Evolutionary conservation across 257 asterid species (phyloP).

Genomic region (Gentiana straminea): DNA sequence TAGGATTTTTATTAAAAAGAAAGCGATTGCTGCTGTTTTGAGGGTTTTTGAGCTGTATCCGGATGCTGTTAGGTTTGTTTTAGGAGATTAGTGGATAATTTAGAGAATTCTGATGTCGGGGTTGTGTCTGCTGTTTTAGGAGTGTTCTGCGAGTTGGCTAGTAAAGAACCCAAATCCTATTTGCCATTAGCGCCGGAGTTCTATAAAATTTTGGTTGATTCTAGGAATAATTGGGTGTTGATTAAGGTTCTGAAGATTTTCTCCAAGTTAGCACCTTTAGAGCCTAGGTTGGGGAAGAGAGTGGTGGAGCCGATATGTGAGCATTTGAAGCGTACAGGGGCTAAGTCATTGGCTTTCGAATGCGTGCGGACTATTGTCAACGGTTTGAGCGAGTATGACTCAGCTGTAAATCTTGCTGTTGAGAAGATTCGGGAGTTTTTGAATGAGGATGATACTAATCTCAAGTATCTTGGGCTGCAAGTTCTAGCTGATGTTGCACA

Average conservation of each 20-base stretch:
- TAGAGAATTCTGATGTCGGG: constrained; percentile 55
- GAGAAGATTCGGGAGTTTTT: constrained; percentile 67
- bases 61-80: constrained; percentile 90
- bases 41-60: constrained; percentile 66
- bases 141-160: constrained; percentile 78
- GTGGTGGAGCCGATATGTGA: constrained; percentile 82
- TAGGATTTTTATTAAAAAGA: constrained; percentile 48
- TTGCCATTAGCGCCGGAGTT: constrained; percentile 95
- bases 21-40: constrained; percentile 52
- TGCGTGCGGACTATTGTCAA: constrained; percentile 63
- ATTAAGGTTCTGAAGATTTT: constrained; percentile 85
- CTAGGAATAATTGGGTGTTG: constrained; percentile 84
- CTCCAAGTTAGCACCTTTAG: constrained; percentile 60
- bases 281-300: constrained; percentile 80
- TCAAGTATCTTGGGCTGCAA: constrained; percentile 80
- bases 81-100: constrained; percentile 75
- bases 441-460: constrained; percentile 78
- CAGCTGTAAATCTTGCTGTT: constrained; percentile 72
- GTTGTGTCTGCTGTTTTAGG: constrained; percentile 72
- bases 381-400: constrained; percentile 66
- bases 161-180: constrained; percentile 64
- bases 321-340: constrained; percentile 65
- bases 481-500: constrained; percentile 49
- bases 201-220: constrained; percentile 63
- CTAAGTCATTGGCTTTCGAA: constrained; percentile 79